Evolutionary conservation across 2,329 filamentous ascomycete species (phyloP).

Genomic region (Trichoderma koningii): DNA sequence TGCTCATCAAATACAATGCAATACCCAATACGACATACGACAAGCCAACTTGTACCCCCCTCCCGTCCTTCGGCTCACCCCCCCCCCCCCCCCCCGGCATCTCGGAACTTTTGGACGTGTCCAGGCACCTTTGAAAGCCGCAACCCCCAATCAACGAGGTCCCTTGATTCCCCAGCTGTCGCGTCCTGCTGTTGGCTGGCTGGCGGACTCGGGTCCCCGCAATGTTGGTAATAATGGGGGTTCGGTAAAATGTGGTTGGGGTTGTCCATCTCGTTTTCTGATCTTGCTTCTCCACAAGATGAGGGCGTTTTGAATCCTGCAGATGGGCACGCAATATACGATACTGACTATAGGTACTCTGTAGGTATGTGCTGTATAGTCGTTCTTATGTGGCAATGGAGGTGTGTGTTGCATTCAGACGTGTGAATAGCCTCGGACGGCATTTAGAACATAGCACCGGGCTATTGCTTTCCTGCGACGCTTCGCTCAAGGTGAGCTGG

Average conservation of each 20-base stretch:
- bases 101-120: conserved; percentile 30
- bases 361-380: no score
- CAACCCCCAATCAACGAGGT: conserved; percentile 18
- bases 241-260: background rate
- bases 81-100: conserved; percentile 23
- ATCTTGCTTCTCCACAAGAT: conserved; percentile 3
- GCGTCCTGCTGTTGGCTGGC: conserved; percentile 13
- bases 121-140: conserved; percentile 30
- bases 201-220: conserved; percentile 6
- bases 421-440: no score
- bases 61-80: background rate
- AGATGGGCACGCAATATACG: background rate
- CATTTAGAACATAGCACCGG: no score
- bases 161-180: conserved; percentile 1
- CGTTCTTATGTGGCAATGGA: no score
- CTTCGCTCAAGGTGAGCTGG: no score
- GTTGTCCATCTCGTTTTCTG: background rate
- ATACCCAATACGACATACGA: no score
- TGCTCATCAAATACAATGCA: background rate
- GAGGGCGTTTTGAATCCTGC: background rate
- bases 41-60: background rate
- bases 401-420: no score
- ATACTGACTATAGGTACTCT: no score
- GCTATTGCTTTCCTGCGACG: no score
- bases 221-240: conserved; percentile 14